phyloP scores from a whole-genome alignment of 2,329 filamentous ascomycete species.

The Diaporthe vaccinii region DNA sequence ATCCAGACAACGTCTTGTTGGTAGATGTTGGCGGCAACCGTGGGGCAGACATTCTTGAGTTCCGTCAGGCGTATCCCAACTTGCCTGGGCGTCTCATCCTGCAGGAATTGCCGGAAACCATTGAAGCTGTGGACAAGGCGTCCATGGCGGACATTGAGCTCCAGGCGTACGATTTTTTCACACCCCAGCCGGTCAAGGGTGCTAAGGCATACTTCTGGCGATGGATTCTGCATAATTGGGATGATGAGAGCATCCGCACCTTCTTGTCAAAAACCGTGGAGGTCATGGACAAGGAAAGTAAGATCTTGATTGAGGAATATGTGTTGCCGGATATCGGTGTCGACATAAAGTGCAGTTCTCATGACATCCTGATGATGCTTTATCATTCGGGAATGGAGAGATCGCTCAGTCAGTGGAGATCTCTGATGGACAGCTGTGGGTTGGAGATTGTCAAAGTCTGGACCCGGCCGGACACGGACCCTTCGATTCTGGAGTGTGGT shows the following conservation, averaged over 20 bases:
- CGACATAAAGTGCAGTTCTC: slow-evolving; percentile 2
- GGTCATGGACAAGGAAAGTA: slow-evolving; percentile 3
- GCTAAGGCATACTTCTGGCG: slow-evolving; percentile 29
- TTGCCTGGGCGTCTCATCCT: slow-evolving; percentile 7
- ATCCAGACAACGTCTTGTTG: neutral
- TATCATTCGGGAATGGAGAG: slow-evolving; percentile 19
- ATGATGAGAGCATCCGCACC: neutral
- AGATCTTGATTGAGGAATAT: slow-evolving; percentile 24
- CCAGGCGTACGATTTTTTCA: slow-evolving; percentile 21
- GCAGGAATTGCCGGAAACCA: slow-evolving; percentile 6
- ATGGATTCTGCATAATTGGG: slow-evolving; percentile 32
- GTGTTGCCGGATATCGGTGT: slow-evolving; percentile 1
- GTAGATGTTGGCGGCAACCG: slow-evolving; percentile 11
- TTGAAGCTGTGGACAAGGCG: neutral
- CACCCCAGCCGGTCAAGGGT: slow-evolving; percentile 10
- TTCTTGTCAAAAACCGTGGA: slow-evolving; percentile 21
- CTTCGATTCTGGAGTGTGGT: neutral
- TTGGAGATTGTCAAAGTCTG: slow-evolving; percentile 15
- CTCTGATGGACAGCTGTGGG: slow-evolving; percentile 1
- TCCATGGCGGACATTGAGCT: neutral
- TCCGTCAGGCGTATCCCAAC: neutral
- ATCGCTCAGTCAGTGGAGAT: slow-evolving; percentile 9
- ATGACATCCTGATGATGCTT: slow-evolving; percentile 13
- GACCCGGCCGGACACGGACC: slow-evolving; percentile 9
- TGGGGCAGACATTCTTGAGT: slow-evolving; percentile 6